Conservation (phyloP, 441 rosid genomes). For the Croton laevigatus region DNA sequence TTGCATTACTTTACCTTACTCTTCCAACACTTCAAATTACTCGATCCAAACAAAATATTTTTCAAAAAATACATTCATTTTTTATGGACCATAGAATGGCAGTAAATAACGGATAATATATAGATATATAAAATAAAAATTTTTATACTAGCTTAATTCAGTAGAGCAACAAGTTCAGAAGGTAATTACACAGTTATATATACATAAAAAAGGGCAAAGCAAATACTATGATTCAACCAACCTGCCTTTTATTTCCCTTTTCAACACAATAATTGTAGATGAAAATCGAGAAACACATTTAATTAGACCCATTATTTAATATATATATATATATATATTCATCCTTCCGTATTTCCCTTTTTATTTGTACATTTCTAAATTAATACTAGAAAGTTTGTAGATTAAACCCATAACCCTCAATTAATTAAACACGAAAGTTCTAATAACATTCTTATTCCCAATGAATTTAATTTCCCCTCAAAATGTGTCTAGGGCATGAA, state of each 20-base stretch:
- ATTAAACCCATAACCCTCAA: background rate
- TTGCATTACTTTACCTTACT: too few relatives aligned
- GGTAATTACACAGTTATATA: constrained; percentile 27
- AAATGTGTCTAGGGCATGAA: constrained; percentile 6
- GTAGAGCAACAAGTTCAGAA: constrained; percentile 21
- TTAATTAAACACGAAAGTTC: background rate
- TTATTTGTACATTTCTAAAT: too few relatives aligned
- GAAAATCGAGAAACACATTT: background rate
- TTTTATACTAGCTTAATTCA: constrained; percentile 5
- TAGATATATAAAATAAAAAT: background rate
- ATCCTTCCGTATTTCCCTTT: too few relatives aligned
- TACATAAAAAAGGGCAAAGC: constrained; percentile 23
- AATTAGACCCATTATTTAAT: too few relatives aligned
- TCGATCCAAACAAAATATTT: too few relatives aligned
- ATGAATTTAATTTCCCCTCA: background rate
- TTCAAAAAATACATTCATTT: too few relatives aligned
- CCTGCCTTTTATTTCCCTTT: constrained; percentile 28
- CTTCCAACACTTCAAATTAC: too few relatives aligned
- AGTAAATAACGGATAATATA: background rate
- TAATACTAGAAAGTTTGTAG: too few relatives aligned
- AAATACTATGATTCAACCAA: constrained; percentile 30
- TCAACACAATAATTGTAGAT: constrained; percentile 32
- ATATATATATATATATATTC: too few relatives aligned
- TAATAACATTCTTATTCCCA: background rate
- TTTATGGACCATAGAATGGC: too few relatives aligned